Base-by-base conservation (phyloP, 352 stramenopile genomes). In the Globisporangium cylindrosporum region DNA sequence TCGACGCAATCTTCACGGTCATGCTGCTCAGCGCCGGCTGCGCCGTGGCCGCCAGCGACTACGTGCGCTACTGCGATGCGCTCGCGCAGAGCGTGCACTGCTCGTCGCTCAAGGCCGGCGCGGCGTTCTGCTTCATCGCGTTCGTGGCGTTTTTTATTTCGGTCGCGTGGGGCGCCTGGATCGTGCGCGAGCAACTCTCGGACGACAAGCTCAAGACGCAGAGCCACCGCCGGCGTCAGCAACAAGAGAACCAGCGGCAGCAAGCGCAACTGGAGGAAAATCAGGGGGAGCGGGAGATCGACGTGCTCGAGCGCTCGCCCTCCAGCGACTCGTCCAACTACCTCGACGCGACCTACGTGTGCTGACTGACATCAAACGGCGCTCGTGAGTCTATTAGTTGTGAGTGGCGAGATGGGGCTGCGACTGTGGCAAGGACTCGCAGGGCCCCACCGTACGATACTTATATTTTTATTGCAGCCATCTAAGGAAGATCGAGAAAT, bases 1-100 rank as follows among this genome's bases (percentile, higher is more conserved):
- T 89, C 20, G 84, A 93, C 72, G 76, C 81, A 49, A 57, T 85
- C 62, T 86, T 93, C 58, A 87, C 81, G 4, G 83, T 93, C 59
- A 78, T 93, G 55, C 78, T 88, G 55, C 76, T 93, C 62, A 91
- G 84, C 66, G 77, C 75, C 12, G 84, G 78, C 29, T 89, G 78
- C 54, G 79, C 78, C 9, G 69, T 93, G 24, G 82, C 82, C 1
- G 84, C 78, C 27, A 82, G 77, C 51, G 84, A 93, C 71, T 93
- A 90, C 64, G 73, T 90, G 49, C 79, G 74, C 32, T 88, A 91
- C 72, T 93, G 84, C 64, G 64, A 78, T 63, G 59, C 68, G 15
- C 56, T 90, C 43, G 49, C 65, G 41, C 68, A 66, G 29, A 68
- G 72, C n/a, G 82, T 90, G 2, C 72, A 79, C 68, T 92, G 84